Conservation (phyloP, 1,139 yeast species). For the Kodamaea arcana region DNA sequence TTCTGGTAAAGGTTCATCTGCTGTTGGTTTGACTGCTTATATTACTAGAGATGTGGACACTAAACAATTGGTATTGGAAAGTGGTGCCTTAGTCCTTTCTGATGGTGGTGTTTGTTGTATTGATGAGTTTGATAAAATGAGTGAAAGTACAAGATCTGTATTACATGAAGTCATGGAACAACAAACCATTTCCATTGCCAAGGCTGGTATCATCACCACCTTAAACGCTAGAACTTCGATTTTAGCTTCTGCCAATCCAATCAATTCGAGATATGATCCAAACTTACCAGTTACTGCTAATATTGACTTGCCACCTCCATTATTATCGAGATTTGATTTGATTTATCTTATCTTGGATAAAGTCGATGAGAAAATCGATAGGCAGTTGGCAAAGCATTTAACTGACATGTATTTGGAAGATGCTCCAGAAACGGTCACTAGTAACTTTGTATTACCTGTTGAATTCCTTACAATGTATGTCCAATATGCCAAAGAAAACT, state of each 20-base stretch:
- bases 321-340: conserved; percentile 88
- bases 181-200: conserved; percentile 95
- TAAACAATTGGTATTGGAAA: conserved; percentile 85
- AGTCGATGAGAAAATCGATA: conserved; percentile 81
- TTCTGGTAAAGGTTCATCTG: conserved; percentile 98
- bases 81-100: conserved; percentile 93
- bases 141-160: conserved; percentile 89
- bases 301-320: conserved; percentile 94
- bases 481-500: conserved; percentile 84
- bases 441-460: conserved; percentile 68
- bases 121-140: conserved; percentile 98
- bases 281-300: conserved; percentile 89
- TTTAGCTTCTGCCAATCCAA: conserved; percentile 96
- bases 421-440: conserved; percentile 67
- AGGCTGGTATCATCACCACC: conserved; percentile 96
- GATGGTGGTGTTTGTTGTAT: conserved; percentile 99
- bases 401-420: conserved; percentile 93
- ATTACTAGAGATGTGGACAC: conserved; percentile 93
- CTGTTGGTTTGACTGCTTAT: conserved; percentile 97
- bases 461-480: conserved; percentile 85
- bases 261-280: conserved; percentile 91
- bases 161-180: conserved; percentile 99
- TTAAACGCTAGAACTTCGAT: conserved; percentile 94
- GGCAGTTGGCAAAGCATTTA: conserved; percentile 84
- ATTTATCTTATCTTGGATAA: conserved; percentile 89